Base-by-base conservation (phyloP, 2,329 filamentous ascomycete genomes). In the Ploettnerulaceae sp. region DNA sequence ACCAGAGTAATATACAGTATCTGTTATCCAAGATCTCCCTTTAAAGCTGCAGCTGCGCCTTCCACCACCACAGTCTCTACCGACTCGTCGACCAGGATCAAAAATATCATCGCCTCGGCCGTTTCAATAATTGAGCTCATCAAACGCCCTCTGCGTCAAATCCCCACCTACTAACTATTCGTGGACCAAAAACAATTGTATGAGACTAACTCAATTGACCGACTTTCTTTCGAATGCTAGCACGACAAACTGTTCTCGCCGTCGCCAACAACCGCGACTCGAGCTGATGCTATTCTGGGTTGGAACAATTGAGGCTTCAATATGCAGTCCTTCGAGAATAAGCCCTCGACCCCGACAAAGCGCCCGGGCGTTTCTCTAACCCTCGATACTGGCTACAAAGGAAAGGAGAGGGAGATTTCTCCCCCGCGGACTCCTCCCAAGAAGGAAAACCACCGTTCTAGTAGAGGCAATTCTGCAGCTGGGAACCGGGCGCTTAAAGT, bases 361-460 rank as follows among this genome's bases (percentile, higher is more conserved):
- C 59, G 59, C 33, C 50, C 54, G 32, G 58, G 60, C 32, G 53
- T 56, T 21, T 55, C 57, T 21, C 44, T 63, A 40, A 61, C 60
- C 36, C 31, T 62, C 26, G 59, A 63, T 46, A 59, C 59, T 34
- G 54, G 54, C 38, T 58, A 62, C 33, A 62, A 57, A 49, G 55
- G 52, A 45, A 56, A 53, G 44, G 49, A 34, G 49, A 53, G 48
- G 29, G 51, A 52, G 44, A 52, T 38, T 15, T 59, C 61, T 7
- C 59, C 59, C 12, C 57, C 57, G n/a, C 53, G 51, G 38, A 61
- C 60, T 34, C 57, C 59, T 34, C 57, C 59, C 38, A 53, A 56
- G 35, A 49, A 41, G 41, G 53, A 56, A 35, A 48, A 50, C 25
- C 38, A 52, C 33, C 53, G 55, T 22, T 38, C 45, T 9, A 47